A percentile compares a stretch with the other conserved stretches of the same genome.
Conservation (phyloP, 106 monocot species). For the Dioscorea dumetorum region DNA sequence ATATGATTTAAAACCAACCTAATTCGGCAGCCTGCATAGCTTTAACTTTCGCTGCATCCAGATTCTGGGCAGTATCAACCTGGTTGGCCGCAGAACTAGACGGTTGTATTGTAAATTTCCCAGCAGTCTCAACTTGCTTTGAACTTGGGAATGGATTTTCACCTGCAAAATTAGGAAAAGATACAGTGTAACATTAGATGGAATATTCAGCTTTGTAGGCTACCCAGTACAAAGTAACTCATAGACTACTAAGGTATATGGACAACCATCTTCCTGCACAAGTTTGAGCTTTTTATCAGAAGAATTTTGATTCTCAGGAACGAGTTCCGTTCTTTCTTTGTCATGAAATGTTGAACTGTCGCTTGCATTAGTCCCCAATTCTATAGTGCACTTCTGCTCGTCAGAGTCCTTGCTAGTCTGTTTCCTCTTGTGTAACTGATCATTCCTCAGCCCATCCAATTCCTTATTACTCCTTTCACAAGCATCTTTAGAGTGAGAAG, state of each 20-base stretch:
- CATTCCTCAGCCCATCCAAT: constrained; percentile 15
- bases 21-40: constrained; percentile 97
- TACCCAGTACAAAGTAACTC: too few relatives aligned
- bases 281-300: constrained; percentile 30
- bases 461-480: constrained; percentile 24
- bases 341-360: constrained; percentile 1
- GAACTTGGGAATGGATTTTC: constrained; percentile 29
- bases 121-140: constrained; percentile 20
- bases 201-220: too few relatives aligned
- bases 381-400: constrained; percentile 15
- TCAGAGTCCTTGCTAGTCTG: constrained; percentile 28
- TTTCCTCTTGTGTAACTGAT: constrained; percentile 27
- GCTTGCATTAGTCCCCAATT: constrained; percentile 17
- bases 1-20: constrained; percentile 28
- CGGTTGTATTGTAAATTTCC: constrained; percentile 18
- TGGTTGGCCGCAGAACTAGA: constrained; percentile 14
- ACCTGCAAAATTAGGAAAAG: constrained; percentile 17
- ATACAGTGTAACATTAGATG: too few relatives aligned
- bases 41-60: constrained; percentile 80
- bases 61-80: constrained; percentile 33
- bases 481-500: constrained; percentile 15
- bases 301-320: constrained; percentile 9
- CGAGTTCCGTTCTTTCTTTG: constrained; percentile 8
- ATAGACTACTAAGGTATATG: too few relatives aligned
- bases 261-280: constrained; percentile 13